Conservation (phyloP, 495 filamentous ascomycete genomes). For the Hypoxylon subgilvum region DNA sequence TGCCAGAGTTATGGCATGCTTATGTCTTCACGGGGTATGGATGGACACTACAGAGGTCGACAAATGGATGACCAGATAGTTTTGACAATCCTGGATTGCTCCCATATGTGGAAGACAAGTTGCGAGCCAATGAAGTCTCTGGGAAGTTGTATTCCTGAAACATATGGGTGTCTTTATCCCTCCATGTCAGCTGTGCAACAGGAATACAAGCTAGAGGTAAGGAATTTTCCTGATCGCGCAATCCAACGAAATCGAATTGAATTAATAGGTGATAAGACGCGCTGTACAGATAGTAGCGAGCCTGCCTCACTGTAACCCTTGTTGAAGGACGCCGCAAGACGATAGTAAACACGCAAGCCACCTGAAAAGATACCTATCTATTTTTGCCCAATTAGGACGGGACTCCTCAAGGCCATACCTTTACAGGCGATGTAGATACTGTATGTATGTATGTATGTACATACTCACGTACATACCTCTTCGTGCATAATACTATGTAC, state of each 20-base stretch:
- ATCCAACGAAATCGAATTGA: conserved; percentile 1
- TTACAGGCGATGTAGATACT: too few species aligned
- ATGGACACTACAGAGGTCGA: too few species aligned
- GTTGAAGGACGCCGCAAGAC: conserved; percentile 28
- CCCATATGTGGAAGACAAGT: conserved; percentile 5
- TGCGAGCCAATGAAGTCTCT: conserved; percentile 22
- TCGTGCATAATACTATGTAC: too few species aligned
- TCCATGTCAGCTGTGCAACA: conserved; percentile 17
- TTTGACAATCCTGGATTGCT: conserved; percentile 7
- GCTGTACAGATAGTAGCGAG: too few species aligned
- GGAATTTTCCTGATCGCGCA: conserved; percentile 14
- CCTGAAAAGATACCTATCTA: conserved; percentile 18
- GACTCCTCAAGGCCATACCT: too few species aligned
- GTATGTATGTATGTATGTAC: too few species aligned
- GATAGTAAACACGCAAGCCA: conserved; percentile 35
- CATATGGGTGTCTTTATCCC: conserved; percentile 22
- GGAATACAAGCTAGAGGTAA: background rate
- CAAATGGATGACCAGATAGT: background rate
- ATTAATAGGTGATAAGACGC: too few species aligned
- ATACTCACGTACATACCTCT: too few species aligned
- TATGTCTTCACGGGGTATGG: conserved; percentile 12
- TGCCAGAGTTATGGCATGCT: conserved; percentile 12
- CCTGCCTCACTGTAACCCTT: too few species aligned
- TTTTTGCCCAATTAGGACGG: conserved; percentile 23
- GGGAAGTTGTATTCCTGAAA: conserved; percentile 19